A percentile compares a stretch with the other conserved stretches of the same genome.
Conservation (phyloP, 2,329 filamentous ascomycete species). For the Arthrobotrys pseudoclavata region DNA sequence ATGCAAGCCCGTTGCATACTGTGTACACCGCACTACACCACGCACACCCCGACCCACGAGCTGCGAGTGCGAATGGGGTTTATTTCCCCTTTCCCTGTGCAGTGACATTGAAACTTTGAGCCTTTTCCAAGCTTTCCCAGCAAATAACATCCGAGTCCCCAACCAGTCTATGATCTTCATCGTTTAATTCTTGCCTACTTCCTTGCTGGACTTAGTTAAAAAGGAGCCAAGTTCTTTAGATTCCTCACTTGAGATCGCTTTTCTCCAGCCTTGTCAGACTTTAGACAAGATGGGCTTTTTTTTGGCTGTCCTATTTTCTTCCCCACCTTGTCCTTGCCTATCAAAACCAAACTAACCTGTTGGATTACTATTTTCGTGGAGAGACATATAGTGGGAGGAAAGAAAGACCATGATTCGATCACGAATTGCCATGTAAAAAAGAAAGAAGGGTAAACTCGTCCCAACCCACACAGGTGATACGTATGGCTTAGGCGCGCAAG, state of each 20-base stretch:
- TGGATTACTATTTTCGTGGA: slow-evolving; percentile 56
- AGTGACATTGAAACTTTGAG: slow-evolving; percentile 37
- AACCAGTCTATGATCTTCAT: slow-evolving; percentile 46
- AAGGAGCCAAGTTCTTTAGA: slow-evolving; percentile 53
- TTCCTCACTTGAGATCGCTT: slow-evolving; percentile 35
- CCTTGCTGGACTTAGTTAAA: slow-evolving; percentile 48
- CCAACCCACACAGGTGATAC: slow-evolving; percentile 57
- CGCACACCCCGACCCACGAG: slow-evolving; percentile 25
- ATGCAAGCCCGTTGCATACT: slow-evolving; percentile 53
- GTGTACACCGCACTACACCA: slow-evolving; percentile 32
- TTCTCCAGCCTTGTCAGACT: slow-evolving; percentile 55
- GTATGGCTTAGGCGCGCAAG: slow-evolving; percentile 41
- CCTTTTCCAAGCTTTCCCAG: slow-evolving; percentile 46
- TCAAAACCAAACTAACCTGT: slow-evolving; percentile 39
- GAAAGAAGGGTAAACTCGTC: neutral
- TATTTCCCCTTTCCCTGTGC: slow-evolving; percentile 20
- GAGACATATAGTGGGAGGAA: slow-evolving; percentile 7
- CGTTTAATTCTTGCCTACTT: slow-evolving; percentile 54
- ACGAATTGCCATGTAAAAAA: slow-evolving; percentile 20
- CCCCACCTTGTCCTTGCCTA: slow-evolving; percentile 20
- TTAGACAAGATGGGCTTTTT: slow-evolving; percentile 40
- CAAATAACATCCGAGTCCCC: slow-evolving; percentile 35
- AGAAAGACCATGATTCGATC: slow-evolving; percentile 46
- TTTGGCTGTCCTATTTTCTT: neutral
- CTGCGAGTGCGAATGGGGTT: slow-evolving; percentile 29